Evolutionary conservation across 495 filamentous ascomycete genomes (phyloP).

Genomic region (Talaromyces liani): DNA sequence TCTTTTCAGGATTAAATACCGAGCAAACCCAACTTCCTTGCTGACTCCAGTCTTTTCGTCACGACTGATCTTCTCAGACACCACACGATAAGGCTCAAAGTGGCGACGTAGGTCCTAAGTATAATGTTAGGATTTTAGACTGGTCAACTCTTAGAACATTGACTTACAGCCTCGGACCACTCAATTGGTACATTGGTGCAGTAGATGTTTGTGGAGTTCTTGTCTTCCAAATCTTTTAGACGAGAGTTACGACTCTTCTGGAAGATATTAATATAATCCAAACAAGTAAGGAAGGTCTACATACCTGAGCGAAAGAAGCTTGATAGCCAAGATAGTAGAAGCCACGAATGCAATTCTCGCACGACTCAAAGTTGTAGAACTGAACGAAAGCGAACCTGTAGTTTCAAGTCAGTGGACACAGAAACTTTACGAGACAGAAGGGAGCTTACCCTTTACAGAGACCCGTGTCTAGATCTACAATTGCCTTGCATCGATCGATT

Average conservation of each 20-base stretch:
- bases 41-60: constrained; percentile 77
- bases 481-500: constrained; percentile 91
- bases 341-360: constrained; percentile 92
- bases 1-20: constrained; percentile 41
- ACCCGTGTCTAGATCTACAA: constrained; percentile 85
- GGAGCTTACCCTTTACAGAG: constrained; percentile 83
- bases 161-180: constrained; percentile 82
- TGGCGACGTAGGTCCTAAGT: constrained; percentile 28
- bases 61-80: constrained; percentile 88
- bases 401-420: not conserved
- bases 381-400: constrained; percentile 91
- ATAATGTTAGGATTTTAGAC: too few relatives aligned
- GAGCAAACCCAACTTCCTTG: constrained; percentile 94
- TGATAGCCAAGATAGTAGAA: constrained; percentile 92
- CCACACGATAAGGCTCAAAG: constrained; percentile 75
- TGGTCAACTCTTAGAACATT: too few relatives aligned
- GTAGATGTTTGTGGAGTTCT: constrained; percentile 86
- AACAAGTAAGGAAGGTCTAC: constrained; percentile 1
- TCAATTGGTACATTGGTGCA: constrained; percentile 88
- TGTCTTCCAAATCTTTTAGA: constrained; percentile 85
- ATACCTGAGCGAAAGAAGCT: constrained; percentile 86
- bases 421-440: not conserved
- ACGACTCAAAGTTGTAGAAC: constrained; percentile 78
- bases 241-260: constrained; percentile 95
- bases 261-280: constrained; percentile 13